These are phyloP conservation scores for Lactarius sp. DNA, from an alignment of 768 basidiomycete species.

Conservation along the genomic window DNA sequence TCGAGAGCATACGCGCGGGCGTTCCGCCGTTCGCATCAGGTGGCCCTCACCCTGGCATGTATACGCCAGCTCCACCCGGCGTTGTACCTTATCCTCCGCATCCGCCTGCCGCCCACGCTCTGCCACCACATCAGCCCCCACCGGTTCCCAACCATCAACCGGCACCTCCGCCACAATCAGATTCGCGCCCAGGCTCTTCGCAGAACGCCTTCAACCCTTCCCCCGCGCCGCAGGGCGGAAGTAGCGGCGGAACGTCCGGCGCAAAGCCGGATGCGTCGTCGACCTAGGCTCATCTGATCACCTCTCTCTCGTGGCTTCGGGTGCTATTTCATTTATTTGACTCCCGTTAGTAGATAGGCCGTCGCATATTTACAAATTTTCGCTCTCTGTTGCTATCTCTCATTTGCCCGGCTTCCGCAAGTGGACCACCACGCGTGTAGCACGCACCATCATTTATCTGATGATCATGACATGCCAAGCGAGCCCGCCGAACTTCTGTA, in stretches of 20 bases:
- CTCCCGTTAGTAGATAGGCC: conserved; percentile 17
- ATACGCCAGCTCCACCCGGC: conserved; percentile 34
- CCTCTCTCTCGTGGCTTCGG: conserved; percentile 7
- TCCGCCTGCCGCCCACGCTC: conserved; percentile 40
- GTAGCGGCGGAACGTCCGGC: conserved; percentile 19
- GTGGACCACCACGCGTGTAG: conserved; percentile 16
- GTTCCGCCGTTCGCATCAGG: conserved; percentile 44
- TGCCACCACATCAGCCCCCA: conserved; percentile 41
- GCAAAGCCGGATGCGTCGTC: conserved; percentile 29
- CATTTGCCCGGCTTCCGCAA: not conserved
- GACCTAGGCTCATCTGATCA: conserved; percentile 18
- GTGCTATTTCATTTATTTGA: conserved; percentile 24
- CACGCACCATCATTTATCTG: conserved; percentile 18
- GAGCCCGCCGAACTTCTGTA: conserved; percentile 15
- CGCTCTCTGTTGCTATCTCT: conserved; percentile 3
- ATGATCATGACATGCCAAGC: conserved; percentile 14
- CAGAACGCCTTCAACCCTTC: conserved; percentile 51
- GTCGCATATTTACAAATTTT: conserved; percentile 22
- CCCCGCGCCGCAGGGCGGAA: conserved; percentile 34
- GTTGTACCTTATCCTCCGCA: conserved; percentile 39
- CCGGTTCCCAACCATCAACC: conserved; percentile 32
- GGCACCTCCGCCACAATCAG: conserved; percentile 31
- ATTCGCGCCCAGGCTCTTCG: conserved; percentile 47
- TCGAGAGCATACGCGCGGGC: conserved; percentile 59
- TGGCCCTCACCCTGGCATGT: conserved; percentile 35